phyloP scores from a whole-genome alignment of 257 asterid species.

The Nicotiana undulata region DNA sequence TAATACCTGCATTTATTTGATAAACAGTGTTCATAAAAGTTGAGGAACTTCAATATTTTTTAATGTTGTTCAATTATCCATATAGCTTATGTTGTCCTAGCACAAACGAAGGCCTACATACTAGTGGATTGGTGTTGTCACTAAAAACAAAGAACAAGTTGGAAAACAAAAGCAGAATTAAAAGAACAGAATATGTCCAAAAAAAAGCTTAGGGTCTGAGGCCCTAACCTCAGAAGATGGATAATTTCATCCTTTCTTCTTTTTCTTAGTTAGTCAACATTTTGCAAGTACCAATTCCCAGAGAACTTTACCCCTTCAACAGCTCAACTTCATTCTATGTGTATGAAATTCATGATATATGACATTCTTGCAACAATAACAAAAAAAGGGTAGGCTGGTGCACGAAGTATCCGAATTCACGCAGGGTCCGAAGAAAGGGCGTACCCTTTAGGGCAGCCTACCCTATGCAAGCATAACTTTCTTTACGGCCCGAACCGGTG shows the following conservation, averaged over 20 bases:
- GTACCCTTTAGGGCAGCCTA: too few relatives aligned
- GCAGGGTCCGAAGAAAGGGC: too few relatives aligned
- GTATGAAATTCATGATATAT: background rate
- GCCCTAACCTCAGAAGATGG: conserved; percentile 4
- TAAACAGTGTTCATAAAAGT: background rate
- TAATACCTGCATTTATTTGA: background rate
- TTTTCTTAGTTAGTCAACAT: background rate
- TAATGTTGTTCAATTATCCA: background rate
- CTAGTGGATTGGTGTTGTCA: background rate
- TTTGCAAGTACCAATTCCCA: background rate
- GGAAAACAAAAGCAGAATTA: background rate
- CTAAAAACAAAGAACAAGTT: background rate
- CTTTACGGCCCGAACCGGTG: too few relatives aligned
- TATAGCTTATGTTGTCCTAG: background rate
- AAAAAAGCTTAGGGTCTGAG: background rate
- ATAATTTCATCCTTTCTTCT: background rate
- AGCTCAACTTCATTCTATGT: background rate
- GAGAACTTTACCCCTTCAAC: background rate
- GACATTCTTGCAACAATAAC: background rate
- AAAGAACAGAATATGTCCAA: background rate
- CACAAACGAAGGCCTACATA: background rate
- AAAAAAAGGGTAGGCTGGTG: too few relatives aligned
- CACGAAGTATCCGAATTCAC: too few relatives aligned
- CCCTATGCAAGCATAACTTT: too few relatives aligned
- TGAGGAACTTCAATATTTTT: background rate